Base-by-base conservation (phyloP, 495 filamentous ascomycete species). In the Podospora pseudoanserina region DNA sequence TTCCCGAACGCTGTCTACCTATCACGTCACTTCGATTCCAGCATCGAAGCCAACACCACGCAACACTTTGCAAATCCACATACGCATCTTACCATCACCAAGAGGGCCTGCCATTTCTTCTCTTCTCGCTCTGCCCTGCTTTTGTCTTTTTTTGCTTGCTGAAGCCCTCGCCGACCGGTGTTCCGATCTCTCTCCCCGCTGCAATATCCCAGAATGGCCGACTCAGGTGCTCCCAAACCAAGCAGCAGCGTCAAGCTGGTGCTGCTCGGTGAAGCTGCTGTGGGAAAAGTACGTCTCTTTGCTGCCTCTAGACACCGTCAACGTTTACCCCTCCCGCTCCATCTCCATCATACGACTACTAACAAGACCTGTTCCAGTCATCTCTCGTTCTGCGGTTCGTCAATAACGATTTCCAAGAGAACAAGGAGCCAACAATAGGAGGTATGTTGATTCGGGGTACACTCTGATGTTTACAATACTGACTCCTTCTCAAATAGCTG, bases 391-490 rank as follows among this genome's bases (percentile, higher is more conserved):
- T 99, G 72, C 92, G 95, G 74, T 99, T 99, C 78, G 95, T 99
- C 76, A 99, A 98, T 86, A 94, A 99, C 82, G 95, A 98, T 82
- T 99, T 98, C 75, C 95, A 99, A 84, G 96, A 98, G 81, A 99
- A 99, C 79, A 99, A 99, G 84, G 95, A 99, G 77, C 95, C 95
- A 58, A 99, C 95, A 64, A 99, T 99, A 83, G 95, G 95, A 84
- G 94, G 94, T 96, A 87, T 75, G 88, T 66, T 65, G 4, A 20
- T 11, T 55, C 19, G 16, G 62, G 20, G 20, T 49, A 11, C 39
- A 61, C 59, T 49, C 62, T 61, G 20, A n/a, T 34, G 7, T 26
- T 11, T 49, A 13, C 63, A 67, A 70, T 74, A 39, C 73, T 67
- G 13, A 15, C 19, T 20, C 66, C 57, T 15, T 2, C 34, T 15